Conservation (phyloP, 2,329 filamentous ascomycete species). For the Sporothrix humicola region DNA sequence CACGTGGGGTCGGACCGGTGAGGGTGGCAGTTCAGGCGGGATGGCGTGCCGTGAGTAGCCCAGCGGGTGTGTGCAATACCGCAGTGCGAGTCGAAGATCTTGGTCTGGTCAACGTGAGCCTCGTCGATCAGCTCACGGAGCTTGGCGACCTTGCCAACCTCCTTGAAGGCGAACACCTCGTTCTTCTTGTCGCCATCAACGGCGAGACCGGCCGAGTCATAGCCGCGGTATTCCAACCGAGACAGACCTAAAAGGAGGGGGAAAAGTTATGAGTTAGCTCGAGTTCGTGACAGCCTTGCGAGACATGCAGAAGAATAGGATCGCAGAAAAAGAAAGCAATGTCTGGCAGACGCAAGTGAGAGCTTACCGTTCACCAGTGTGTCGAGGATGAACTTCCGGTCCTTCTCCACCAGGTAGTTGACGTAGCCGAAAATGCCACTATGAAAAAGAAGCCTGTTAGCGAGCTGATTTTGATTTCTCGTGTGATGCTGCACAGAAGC, state of each 20-base stretch:
- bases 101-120: conserved; percentile 80
- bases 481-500: neutral
- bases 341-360: conserved; percentile 30
- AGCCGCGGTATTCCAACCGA: conserved; percentile 96
- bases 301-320: neutral
- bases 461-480: neutral
- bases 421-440: conserved; percentile 98
- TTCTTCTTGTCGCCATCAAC: conserved; percentile 99
- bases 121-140: conserved; percentile 90
- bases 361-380: conserved; percentile 90
- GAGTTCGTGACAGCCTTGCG: conserved; percentile 38
- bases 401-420: conserved; percentile 99
- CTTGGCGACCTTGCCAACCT: conserved; percentile 98
- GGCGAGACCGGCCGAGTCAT: conserved; percentile 95
- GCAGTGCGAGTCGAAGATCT: conserved; percentile 96
- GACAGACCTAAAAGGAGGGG: conserved; percentile 70
- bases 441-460: conserved; percentile 32
- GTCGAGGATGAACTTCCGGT: conserved; percentile 93
- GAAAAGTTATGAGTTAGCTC: conserved; percentile 39
- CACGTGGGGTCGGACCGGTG: conserved; percentile 94
- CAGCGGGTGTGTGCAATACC: conserved; percentile 99
- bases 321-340: neutral
- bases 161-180: conserved; percentile 96
- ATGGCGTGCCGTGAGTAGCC: conserved; percentile 96
- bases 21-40: conserved; percentile 95